Percentiles rank a stretch among this genome's conserved stretches.
Conservation (phyloP, 768 basidiomycete genomes). For the Tylopilus felleus region DNA sequence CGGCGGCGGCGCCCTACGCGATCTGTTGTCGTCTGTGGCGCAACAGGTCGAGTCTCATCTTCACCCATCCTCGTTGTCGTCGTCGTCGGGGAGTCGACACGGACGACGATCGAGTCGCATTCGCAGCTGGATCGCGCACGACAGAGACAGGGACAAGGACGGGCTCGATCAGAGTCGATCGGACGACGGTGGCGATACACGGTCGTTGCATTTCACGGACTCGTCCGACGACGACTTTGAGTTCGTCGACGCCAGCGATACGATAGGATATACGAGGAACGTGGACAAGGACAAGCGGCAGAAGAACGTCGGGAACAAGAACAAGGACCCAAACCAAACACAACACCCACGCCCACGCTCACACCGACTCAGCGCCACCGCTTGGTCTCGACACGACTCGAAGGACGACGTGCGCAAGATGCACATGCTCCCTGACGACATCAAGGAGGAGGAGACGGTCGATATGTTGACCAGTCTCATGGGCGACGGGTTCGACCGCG, state of each 20-base stretch:
- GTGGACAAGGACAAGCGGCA: neutral
- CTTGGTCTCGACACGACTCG: neutral
- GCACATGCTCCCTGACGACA: constrained; percentile 20
- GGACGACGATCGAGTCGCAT: constrained; percentile 13
- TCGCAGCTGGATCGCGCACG: constrained; percentile 10
- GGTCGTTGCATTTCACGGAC: constrained; percentile 16
- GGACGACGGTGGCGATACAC: constrained; percentile 8
- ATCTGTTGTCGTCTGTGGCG: constrained; percentile 22
- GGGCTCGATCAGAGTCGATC: neutral
- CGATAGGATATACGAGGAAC: too few relatives aligned
- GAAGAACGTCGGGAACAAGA: too few relatives aligned
- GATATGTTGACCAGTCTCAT: constrained; percentile 36
- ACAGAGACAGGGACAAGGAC: constrained; percentile 1
- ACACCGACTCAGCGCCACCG: neutral
- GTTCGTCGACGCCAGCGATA: neutral
- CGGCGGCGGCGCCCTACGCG: constrained; percentile 14
- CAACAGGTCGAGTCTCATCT: constrained; percentile 26
- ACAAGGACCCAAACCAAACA: neutral
- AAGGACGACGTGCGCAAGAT: constrained; percentile 9
- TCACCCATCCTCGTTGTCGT: neutral
- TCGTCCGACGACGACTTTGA: constrained; percentile 14
- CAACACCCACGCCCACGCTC: neutral
- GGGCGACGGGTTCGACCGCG: constrained; percentile 39
- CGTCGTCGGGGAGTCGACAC: neutral
- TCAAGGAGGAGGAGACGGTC: constrained; percentile 32